These are phyloP conservation scores for Rhizoclosmatium globosum DNA, from an alignment of 192 early-diverging fungal species.

Conservation along the genomic window DNA sequence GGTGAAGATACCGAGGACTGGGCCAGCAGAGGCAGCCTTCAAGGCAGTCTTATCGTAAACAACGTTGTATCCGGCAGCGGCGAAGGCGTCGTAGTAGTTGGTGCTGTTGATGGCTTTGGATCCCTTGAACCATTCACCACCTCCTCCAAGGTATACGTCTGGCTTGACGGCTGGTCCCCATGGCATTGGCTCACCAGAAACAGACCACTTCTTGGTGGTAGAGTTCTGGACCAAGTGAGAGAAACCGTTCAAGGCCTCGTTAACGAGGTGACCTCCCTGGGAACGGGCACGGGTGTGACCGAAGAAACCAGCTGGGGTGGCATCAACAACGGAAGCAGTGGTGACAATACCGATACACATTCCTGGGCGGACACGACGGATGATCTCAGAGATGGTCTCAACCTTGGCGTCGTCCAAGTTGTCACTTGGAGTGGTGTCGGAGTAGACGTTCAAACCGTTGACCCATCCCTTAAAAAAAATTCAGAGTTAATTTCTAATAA, in stretches of 20 bases:
- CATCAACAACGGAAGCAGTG: conserved; percentile 68
- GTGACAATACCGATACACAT: conserved; percentile 72
- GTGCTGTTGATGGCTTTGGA: conserved; percentile 28
- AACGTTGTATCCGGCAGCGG: conserved; percentile 64
- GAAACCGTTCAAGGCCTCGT: conserved; percentile 65
- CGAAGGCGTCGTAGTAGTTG: conserved; percentile 45
- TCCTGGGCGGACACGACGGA: conserved; percentile 66
- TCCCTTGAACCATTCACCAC: conserved; percentile 63
- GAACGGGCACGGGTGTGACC: conserved; percentile 65
- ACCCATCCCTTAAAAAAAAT: conserved; percentile 52
- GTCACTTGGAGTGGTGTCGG: conserved; percentile 59
- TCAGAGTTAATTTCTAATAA: background rate
- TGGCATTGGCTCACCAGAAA: conserved; percentile 11
- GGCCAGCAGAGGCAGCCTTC: conserved; percentile 51
- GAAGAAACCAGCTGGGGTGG: conserved; percentile 72
- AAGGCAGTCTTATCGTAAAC: conserved; percentile 57
- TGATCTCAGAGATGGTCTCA: conserved; percentile 64
- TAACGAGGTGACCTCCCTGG: conserved; percentile 60
- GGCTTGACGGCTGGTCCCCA: conserved; percentile 56
- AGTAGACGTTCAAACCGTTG: conserved; percentile 66
- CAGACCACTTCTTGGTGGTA: conserved; percentile 27
- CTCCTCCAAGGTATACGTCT: conserved; percentile 72
- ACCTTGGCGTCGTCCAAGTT: conserved; percentile 72
- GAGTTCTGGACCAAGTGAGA: conserved; percentile 4
- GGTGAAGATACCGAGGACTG: conserved; percentile 71